phyloP scores from a whole-genome alignment of 2,329 filamentous ascomycete genomes.

The Tolypocladium tropicale region DNA sequence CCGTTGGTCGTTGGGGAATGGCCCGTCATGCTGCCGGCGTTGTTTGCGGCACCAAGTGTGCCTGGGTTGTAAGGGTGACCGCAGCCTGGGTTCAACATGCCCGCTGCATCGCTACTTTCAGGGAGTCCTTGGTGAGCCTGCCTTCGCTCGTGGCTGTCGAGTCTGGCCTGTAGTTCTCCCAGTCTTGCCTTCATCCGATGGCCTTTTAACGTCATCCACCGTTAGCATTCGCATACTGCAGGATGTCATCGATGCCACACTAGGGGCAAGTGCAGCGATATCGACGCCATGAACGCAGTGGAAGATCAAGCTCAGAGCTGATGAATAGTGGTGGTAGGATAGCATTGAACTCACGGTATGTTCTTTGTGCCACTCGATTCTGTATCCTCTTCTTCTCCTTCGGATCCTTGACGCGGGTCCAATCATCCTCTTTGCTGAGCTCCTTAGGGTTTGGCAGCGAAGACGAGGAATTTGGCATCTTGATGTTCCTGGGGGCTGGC shows the following conservation, averaged over 20 bases:
- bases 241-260: too few relatives aligned
- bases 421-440: constrained; percentile 15
- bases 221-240: background rate
- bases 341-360: constrained; percentile 17
- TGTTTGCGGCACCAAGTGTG: background rate
- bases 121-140: constrained; percentile 2
- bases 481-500: background rate
- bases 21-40: background rate
- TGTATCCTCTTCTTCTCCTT: constrained; percentile 22
- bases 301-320: background rate
- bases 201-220: constrained; percentile 8
- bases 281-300: background rate
- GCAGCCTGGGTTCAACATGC: background rate
- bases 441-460: constrained; percentile 1
- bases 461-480: background rate
- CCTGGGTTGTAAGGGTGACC: background rate
- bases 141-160: constrained; percentile 16
- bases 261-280: background rate
- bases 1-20: background rate
- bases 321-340: background rate
- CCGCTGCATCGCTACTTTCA: background rate
- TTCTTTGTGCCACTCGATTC: constrained; percentile 19
- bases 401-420: constrained; percentile 17
- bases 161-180: constrained; percentile 17
- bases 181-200: constrained; percentile 21